Conservation (phyloP, 257 asterid genomes). For the Lycium ferocissimum region DNA sequence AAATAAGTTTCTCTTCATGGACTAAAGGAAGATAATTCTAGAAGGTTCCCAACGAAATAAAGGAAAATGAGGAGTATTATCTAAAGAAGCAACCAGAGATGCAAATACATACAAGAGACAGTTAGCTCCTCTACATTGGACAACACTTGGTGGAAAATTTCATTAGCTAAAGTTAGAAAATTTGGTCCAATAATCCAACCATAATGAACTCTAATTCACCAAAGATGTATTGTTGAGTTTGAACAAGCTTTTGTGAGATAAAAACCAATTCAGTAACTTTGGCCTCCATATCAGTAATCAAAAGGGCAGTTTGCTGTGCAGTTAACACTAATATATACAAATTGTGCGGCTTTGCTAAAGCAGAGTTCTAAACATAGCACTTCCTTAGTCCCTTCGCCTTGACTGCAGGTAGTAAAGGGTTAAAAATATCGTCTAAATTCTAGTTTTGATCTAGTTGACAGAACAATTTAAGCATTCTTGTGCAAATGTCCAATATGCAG, state of each 20-base stretch:
- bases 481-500: not conserved
- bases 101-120: not conserved
- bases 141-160: not conserved
- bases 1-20: not conserved
- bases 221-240: not conserved
- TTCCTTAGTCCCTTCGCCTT: not conserved
- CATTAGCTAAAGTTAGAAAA: not conserved
- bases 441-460: not conserved
- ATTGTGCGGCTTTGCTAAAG: not conserved
- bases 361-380: constrained; percentile 13
- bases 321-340: not conserved
- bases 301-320: constrained; percentile 1
- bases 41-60: not conserved
- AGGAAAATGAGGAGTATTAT: not conserved
- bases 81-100: constrained; percentile 9
- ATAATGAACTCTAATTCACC: constrained; percentile 9
- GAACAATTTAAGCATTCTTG: constrained; percentile 7
- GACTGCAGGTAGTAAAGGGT: not conserved
- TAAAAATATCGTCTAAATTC: constrained; percentile 2
- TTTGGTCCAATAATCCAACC: constrained; percentile 10
- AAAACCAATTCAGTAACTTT: not conserved
- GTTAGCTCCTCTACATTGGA: not conserved
- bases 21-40: not conserved
- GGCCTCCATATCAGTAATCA: constrained; percentile 1
- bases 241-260: constrained; percentile 1